Evolutionary conservation across 345 rosid species (phyloP).

Genomic region (Toxicodendron radicans): DNA sequence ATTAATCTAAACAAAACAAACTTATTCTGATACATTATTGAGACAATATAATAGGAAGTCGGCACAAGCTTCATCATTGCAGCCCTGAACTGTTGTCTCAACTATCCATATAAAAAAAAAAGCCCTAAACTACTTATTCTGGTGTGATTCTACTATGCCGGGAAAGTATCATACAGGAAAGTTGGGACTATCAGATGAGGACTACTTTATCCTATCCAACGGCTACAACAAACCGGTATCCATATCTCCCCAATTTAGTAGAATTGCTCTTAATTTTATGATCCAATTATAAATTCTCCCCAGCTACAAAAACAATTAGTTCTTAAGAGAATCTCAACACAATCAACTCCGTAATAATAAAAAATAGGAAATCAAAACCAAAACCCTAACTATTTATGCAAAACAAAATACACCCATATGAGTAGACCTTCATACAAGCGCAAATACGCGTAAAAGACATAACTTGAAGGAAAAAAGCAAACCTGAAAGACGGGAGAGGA

Average conservation of each 20-base stretch:
- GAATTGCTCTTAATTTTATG: too few species aligned
- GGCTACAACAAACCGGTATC: too few species aligned
- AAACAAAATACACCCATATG: constrained; percentile 6
- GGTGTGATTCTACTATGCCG: not conserved
- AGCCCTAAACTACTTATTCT: not conserved
- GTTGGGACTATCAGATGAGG: too few species aligned
- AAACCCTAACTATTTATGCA: not conserved
- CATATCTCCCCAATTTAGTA: too few species aligned
- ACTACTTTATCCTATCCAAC: too few species aligned
- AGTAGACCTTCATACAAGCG: not conserved
- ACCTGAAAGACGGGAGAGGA: constrained; percentile 60
- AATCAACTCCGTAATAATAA: not conserved
- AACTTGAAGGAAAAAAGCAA: not conserved
- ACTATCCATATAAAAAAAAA: not conserved
- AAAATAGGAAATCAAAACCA: not conserved
- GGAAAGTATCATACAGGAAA: too few species aligned
- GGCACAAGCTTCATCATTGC: too few species aligned
- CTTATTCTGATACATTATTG: too few species aligned
- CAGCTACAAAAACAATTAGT: not conserved
- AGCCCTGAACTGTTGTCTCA: not conserved
- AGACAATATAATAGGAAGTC: too few species aligned
- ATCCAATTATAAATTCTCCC: not conserved
- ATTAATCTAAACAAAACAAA: too few species aligned
- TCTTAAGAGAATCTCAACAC: not conserved
- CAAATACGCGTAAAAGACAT: not conserved